Evolutionary conservation across 192 early-diverging fungal species (phyloP).

Genomic region (Lobosporangium transversale): DNA sequence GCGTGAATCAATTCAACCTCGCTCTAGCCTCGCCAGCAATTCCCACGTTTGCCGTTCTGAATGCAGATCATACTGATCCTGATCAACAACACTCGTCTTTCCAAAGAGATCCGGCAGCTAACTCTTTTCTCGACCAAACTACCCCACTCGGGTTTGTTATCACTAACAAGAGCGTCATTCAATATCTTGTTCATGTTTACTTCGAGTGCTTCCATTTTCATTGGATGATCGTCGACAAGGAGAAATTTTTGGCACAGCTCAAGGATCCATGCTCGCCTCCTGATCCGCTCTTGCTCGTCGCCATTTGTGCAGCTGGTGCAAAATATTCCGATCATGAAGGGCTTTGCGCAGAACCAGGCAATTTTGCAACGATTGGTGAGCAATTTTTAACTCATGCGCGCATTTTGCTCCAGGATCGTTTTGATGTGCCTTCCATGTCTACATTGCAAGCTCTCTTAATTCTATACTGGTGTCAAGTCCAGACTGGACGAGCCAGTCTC

Average conservation of each 20-base stretch:
- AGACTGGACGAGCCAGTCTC: slow-evolving; percentile 49
- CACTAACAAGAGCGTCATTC: slow-evolving; percentile 52
- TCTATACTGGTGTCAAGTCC: slow-evolving; percentile 52
- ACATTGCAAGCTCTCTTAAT: slow-evolving; percentile 56
- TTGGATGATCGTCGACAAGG: slow-evolving; percentile 53
- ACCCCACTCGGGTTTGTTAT: slow-evolving; percentile 41
- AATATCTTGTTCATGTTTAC: slow-evolving; percentile 48
- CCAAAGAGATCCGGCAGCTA: slow-evolving; percentile 22
- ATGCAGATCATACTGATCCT: slow-evolving; percentile 17
- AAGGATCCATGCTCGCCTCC: slow-evolving; percentile 28
- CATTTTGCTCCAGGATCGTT: slow-evolving; percentile 49
- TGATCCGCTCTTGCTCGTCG: slow-evolving; percentile 39
- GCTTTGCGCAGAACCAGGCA: slow-evolving; percentile 40
- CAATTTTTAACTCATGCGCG: slow-evolving; percentile 48
- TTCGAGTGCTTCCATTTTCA: slow-evolving; percentile 49
- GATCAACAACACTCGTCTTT: slow-evolving; percentile 36
- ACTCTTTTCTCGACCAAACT: slow-evolving; percentile 24
- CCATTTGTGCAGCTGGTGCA: slow-evolving; percentile 49
- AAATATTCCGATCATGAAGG: slow-evolving; percentile 47
- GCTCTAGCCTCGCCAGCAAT: slow-evolving; percentile 13
- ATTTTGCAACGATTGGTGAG: slow-evolving; percentile 44
- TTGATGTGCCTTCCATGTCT: slow-evolving; percentile 54
- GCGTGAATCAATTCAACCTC: slow-evolving; percentile 32
- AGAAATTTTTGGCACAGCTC: slow-evolving; percentile 44
- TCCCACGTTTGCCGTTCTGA: slow-evolving; percentile 24